Base-by-base conservation (phyloP, 331 rosid genomes). In the Prunus yedoensis region DNA sequence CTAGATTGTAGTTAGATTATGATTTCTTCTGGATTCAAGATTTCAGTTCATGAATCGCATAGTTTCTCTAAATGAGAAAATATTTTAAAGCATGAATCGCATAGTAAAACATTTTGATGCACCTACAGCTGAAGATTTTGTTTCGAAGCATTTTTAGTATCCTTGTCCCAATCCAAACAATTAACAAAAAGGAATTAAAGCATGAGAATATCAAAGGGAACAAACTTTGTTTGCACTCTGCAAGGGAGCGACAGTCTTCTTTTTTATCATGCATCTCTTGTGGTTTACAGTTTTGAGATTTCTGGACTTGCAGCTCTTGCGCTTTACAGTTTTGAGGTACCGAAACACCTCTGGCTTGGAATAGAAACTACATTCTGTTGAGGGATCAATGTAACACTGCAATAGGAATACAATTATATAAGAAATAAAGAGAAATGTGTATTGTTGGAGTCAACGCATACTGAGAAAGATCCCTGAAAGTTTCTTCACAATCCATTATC, bases 311-410 rank as follows among this genome's bases (percentile, higher is more conserved):
- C 74, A 27, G 75, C 23, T 76, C 73, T 69, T 80, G 71, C 38
- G 82, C 80, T 84, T 85, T 41, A 74, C 51, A 43, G 88, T 79
- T 67, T 84, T 85, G 65, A 94, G 96, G 75, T 92, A 85, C 43
- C 89, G 91, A 47, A 90, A 76, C 25, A 94, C 97, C 84, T 87
- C 90, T 25, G 94, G 93, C 77, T 90, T 94, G 77, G 99, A 94
- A 89, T 86, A 94, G 83, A 89, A 94, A 81, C 71, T 94, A 85
- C 56, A 45, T 76, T 81, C 83, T 16, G 74, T 81, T n/a, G 67
- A 73, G 21, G 96, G 93, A 77, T 94, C 90, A 78, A 85, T 73
- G 82, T 86, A 94, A 84, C 90, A 86, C 99, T 92, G 87, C 82
- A 86, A 80, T 75, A 77, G 56, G 8, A 74, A 66, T 66, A 51